Percentiles rank a stretch among this genome's conserved stretches.
phyloP scores from a whole-genome alignment of 495 filamentous ascomycete species.

The Cudoniella acicularis region DNA sequence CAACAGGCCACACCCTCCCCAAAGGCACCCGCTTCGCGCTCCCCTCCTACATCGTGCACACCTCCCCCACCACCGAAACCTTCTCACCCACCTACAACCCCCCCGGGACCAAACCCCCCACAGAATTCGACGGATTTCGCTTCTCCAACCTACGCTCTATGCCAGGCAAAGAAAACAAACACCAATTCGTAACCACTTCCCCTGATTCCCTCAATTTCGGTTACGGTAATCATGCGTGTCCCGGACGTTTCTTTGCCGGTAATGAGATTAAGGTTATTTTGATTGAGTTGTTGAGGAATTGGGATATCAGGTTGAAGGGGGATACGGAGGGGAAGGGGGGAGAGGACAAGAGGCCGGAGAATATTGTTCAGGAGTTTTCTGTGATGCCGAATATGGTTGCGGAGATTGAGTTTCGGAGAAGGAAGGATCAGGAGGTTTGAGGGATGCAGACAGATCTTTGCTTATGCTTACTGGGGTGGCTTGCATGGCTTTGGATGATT shows the following conservation, averaged over 20 bases:
- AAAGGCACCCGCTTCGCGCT: not conserved
- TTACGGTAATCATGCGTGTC: slow-evolving; percentile 53
- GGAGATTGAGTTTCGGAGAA: no score
- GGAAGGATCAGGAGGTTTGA: no score
- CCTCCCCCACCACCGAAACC: not conserved
- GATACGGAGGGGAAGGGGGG: no score
- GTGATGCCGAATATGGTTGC: no score
- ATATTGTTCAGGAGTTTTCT: no score
- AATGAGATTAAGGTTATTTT: slow-evolving; percentile 22
- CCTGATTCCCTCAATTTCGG: slow-evolving; percentile 36
- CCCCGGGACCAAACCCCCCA: not conserved
- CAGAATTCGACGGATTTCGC: slow-evolving; percentile 45
- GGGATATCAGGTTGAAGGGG: no score
- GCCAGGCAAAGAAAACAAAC: slow-evolving; percentile 20
- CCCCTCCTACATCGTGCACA: not conserved
- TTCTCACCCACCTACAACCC: slow-evolving; percentile 8
- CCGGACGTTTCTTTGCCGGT: slow-evolving; percentile 54
- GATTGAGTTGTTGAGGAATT: slow-evolving; percentile 17
- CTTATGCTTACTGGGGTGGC: no score
- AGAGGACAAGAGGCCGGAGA: no score
- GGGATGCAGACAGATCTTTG: no score
- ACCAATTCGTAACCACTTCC: slow-evolving; percentile 39
- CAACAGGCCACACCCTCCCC: slow-evolving; percentile 7
- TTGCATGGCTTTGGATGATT: no score
- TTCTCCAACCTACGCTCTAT: slow-evolving; percentile 41